Base-by-base conservation (phyloP, 257 asterid species). In the Euphrasia confusa region DNA sequence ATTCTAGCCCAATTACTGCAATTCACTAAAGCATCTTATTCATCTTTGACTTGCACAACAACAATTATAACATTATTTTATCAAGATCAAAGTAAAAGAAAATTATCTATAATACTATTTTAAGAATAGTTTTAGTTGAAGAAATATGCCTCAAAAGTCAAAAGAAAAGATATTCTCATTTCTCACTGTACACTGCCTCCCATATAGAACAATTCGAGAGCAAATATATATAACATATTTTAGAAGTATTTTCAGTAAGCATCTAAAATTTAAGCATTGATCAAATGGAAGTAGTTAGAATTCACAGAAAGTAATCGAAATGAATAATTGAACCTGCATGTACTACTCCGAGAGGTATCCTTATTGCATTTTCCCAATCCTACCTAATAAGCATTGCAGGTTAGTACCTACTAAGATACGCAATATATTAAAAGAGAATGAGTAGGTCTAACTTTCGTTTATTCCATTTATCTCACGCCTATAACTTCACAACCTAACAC, bases 381-480 rank as follows among this genome's bases (percentile, higher is more conserved):
- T 81, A 80, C 89, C 99, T 81, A 58, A 69, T 72, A 26, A 92
- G 99, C 81, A 92, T 79, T 75, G 97, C 99, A 74, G 86, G 24
- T 92, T 53, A 92, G 76, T 60, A 89, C 96, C 99, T 92, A 85
- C 83, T 81, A 83, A 74, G 78, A 76, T 58, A 67, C 63, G 32
- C 65, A 72, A 71, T 21, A 60, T 64, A 68, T 64, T 75, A 64
- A 63, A 57, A 54, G 74, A 65, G 60, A 66, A 12, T 42, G 47
- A 39, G 67, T 45, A 68, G 67, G 65, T 74, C 79, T 64, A 13
- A 21, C 37, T 53, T 58, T 65, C 24, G 24, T 21, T 21, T 21
- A 21, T 21, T 21, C 24, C 24, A 21, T 21, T 21, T 21, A 21
- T 21, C 24, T 21, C 24, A 21, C 24, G 24, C 24, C 24, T 21